Base-by-base conservation (phyloP, 2,329 filamentous ascomycete species). In the Calonectria hongkongensis region DNA sequence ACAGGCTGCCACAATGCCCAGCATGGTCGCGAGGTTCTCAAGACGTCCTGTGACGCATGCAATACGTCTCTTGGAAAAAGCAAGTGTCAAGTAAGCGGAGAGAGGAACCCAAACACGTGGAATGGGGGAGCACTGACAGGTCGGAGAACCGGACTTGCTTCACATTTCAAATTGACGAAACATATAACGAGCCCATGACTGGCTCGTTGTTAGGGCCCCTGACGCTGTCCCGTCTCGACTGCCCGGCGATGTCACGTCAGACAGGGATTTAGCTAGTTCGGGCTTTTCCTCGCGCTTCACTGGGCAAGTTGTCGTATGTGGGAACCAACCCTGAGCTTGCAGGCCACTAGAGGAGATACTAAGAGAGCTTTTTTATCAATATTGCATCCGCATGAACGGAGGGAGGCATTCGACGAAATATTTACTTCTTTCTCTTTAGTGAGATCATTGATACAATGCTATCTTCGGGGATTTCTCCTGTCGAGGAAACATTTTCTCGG, bases 121-220 rank as follows among this genome's bases (percentile, higher is more conserved):
- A 27, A 16, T 27, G 54, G 54, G 54, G 54, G 54, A 41, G 21
- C 13, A 18, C 13, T 60, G 36, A 12, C 54, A 41, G 33, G 21
- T 25, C 54, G 54, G 54, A 60, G n/a, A 60, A 60, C 27, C 33
- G 54, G 33, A 28, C 54, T 39, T 60, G 30, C 30, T 60, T n/a
- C 33, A 36, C 27, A 54, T 33, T 41, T 21, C 54, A 41, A 60
- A 41, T 60, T 39, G 54, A 41, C 13, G 33, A 60, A 60, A 41
- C 54, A 39, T 27, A 41, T 60, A 41, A 15, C 33, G 12, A 15
- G 39, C 21, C 9, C 25, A 13, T 60, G 21, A 60, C 54, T 60
- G 54, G 54, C 36, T 28, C 27, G 54, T 25, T n/a, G 54, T 25
- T 41, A 60, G 36, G 54, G 41, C 54, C 54, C 54, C 54, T 60